phyloP scores from a whole-genome alignment of 2,329 filamentous ascomycete species.

The Gremmenia infestans region DNA sequence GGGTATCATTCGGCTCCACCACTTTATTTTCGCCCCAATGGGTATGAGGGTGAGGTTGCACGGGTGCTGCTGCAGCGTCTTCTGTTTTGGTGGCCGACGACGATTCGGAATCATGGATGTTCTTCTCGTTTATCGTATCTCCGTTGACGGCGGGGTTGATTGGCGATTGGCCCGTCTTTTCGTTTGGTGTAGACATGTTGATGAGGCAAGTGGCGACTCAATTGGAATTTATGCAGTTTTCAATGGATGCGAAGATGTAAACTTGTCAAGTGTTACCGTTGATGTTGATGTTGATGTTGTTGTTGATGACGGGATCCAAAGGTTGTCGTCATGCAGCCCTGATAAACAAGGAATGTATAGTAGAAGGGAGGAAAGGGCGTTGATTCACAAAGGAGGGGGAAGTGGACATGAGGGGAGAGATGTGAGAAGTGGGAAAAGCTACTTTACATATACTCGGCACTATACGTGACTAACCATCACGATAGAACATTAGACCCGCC shows the following conservation, averaged over 20 bases:
- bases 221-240: too few species aligned
- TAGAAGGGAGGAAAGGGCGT: too few species aligned
- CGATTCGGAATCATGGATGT: background rate
- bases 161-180: background rate
- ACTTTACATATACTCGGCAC: background rate
- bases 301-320: too few species aligned
- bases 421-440: background rate
- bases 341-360: too few species aligned
- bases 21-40: constrained; percentile 15
- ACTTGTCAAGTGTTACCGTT: too few species aligned
- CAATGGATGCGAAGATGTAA: too few species aligned
- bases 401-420: too few species aligned
- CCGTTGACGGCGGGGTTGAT: background rate
- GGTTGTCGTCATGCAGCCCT: too few species aligned
- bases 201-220: background rate
- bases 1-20: background rate
- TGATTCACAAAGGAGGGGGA: too few species aligned
- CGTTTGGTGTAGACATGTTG: background rate
- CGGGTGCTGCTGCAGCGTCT: background rate
- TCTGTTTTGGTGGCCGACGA: background rate
- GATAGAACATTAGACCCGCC: too few species aligned
- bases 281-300: too few species aligned
- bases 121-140: background rate
- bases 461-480: too few species aligned
- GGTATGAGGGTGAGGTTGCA: constrained; percentile 2